Evolutionary conservation across 2,329 filamentous ascomycete genomes (phyloP), one percentile per base, ranked within the genome.

Genomic region (Teratosphaeria pseudoeucalypti): DNA sequence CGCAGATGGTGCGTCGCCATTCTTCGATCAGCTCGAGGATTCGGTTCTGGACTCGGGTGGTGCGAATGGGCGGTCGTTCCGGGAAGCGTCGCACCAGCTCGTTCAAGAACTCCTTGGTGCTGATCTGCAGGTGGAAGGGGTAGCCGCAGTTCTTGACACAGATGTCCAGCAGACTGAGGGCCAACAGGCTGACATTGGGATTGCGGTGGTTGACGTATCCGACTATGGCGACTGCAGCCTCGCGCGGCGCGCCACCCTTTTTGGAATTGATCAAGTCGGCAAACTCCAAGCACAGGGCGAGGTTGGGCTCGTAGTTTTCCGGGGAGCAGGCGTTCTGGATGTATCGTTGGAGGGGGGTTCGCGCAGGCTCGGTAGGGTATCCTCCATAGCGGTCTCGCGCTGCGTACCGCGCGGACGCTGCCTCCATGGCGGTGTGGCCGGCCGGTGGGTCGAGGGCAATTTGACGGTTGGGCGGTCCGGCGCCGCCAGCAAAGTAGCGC

Each of bases 101-200:
- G 77, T 99, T 99, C 68, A 99, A 85, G 69, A 99, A 99, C 71
- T 99, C 94, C 75, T 99, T 99, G 66, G 94, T 97, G 75, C 89
- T 92, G 72, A 99, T 96, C 76, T 99, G 94, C 60, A 99, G 85
- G 72, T 99, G 94, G 76, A 99, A 99, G 1, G 94, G 92, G 73
- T 99, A 99, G 68, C 94, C 94, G 81, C 94, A 99, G 78, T 99
- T 99, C 81, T 99, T 99, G 76, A 97, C 94, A 76, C 94, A 97
- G 64, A 97, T 97, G 74, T 99, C 94, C 72, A 99, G 89, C 66
- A 99, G 84, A 69, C 81, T 86, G 71, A 97, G 82, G 61, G 94
- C 92, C 61, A 97, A 82, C 66, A 99, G 79, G 62, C 92, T 88
- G 66, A 99, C 90, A 75, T 96, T 97, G 62, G 92, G 89, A 73